Percentiles rank a stretch among this genome's conserved stretches.
phyloP scores from a whole-genome alignment of 345 rosid species.

The Citrus unshiu region DNA sequence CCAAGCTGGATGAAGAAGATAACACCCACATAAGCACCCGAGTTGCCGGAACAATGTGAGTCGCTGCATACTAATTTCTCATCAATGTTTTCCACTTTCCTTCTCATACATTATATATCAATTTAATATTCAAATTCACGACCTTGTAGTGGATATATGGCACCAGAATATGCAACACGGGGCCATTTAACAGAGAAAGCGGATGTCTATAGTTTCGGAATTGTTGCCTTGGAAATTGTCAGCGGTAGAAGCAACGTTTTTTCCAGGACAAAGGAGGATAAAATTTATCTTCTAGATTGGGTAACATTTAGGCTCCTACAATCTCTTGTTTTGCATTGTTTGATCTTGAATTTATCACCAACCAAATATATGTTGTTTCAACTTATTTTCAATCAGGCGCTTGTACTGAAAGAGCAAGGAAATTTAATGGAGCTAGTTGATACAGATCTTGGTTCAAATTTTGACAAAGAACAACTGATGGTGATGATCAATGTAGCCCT shows the following conservation, averaged over 20 bases:
- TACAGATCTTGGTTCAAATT: slow-evolving; percentile 35
- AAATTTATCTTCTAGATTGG: slow-evolving; percentile 29
- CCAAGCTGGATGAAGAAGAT: slow-evolving; percentile 66
- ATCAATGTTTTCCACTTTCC: neutral
- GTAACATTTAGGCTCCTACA: slow-evolving; percentile 10
- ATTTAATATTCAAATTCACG: neutral
- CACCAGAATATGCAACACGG: slow-evolving; percentile 38
- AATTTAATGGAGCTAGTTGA: slow-evolving; percentile 37
- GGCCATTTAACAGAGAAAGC: slow-evolving; percentile 35
- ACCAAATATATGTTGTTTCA: neutral
- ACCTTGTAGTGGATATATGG: slow-evolving; percentile 36
- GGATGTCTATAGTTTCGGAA: slow-evolving; percentile 38
- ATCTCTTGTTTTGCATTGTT: neutral
- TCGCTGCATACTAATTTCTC: neutral
- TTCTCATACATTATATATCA: neutral
- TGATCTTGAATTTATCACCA: neutral
- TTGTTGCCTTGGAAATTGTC: slow-evolving; percentile 38
- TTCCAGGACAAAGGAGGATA: neutral
- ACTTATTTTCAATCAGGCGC: slow-evolving; percentile 21
- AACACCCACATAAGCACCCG: slow-evolving; percentile 69
- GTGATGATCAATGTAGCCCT: slow-evolving; percentile 44
- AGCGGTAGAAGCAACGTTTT: slow-evolving; percentile 23
- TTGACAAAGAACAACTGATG: slow-evolving; percentile 41
- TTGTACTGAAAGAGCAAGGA: slow-evolving; percentile 35
- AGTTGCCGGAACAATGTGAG: slow-evolving; percentile 66